phyloP scores from a whole-genome alignment of 192 early-diverging fungal species.

The Backusella circina region DNA sequence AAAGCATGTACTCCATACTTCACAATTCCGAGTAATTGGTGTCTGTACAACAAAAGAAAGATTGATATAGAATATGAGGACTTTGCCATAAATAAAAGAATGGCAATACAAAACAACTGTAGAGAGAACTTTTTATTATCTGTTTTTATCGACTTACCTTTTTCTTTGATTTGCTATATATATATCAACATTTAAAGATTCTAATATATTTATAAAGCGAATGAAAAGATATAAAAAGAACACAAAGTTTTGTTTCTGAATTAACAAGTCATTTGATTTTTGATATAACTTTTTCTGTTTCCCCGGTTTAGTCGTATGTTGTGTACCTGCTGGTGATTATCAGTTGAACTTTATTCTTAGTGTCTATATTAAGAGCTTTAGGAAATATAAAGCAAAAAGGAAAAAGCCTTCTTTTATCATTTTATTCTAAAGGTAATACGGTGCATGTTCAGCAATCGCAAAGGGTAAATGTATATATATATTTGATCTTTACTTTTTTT shows the following conservation, averaged over 20 bases:
- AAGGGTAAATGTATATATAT: not conserved
- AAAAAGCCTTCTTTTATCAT: not conserved
- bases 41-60: not conserved
- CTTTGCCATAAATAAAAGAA: not conserved
- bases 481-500: not conserved
- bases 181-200: not conserved
- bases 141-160: not conserved
- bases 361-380: not conserved
- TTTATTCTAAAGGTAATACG: not conserved
- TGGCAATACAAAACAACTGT: too few species aligned
- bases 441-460: not conserved
- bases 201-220: too few species aligned
- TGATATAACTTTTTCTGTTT: not conserved
- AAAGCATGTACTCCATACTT: not conserved
- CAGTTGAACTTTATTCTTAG: not conserved
- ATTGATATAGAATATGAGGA: not conserved
- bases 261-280: not conserved
- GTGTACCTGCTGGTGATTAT: not conserved
- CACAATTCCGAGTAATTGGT: not conserved
- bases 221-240: too few species aligned
- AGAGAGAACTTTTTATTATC: not conserved
- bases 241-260: not conserved
- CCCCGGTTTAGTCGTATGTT: not conserved
- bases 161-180: not conserved
- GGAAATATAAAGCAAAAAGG: not conserved